These are phyloP conservation scores for Pythium brachiatum DNA, from an alignment of 352 stramenopile genomes.

Conservation along the genomic window DNA sequence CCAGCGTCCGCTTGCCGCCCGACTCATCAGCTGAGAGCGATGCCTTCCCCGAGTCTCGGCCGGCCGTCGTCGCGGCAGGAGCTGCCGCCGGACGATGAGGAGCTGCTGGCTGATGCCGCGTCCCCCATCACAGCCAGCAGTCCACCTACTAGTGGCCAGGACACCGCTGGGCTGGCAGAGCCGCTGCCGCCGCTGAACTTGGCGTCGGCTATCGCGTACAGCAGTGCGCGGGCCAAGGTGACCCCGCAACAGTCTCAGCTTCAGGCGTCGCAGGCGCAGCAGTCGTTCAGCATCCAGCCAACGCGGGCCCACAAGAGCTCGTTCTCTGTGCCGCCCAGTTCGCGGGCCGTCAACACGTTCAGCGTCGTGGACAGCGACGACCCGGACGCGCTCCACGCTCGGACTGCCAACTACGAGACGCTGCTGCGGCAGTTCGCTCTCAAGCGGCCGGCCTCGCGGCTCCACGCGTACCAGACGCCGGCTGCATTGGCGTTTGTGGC, in stretches of 20 bases:
- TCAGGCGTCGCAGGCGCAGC: neutral
- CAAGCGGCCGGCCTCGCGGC: neutral
- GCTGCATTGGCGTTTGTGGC: neutral
- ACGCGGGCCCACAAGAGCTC: constrained; percentile 9
- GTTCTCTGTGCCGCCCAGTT: constrained; percentile 17
- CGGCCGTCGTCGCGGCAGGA: neutral
- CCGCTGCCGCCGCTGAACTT: constrained; percentile 5
- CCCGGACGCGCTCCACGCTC: constrained; percentile 10
- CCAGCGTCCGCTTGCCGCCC: no score
- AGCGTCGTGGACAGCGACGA: constrained; percentile 13
- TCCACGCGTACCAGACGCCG: neutral
- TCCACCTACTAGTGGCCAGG: no score
- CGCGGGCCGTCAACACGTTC: constrained; percentile 9
- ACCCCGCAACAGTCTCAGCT: neutral
- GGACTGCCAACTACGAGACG: constrained; percentile 21
- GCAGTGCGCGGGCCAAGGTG: neutral
- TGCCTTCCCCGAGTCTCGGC: neutral
- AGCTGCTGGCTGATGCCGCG: neutral
- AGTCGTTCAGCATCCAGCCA: neutral
- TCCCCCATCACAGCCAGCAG: no score
- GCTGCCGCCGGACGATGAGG: neutral
- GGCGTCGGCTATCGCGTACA: constrained; percentile 7
- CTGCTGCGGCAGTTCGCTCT: constrained; percentile 16
- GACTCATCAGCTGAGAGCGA: neutral
- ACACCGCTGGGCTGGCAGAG: neutral